phyloP scores from a whole-genome alignment of 148 eudicot species.

The Fallopia convolvulus region DNA sequence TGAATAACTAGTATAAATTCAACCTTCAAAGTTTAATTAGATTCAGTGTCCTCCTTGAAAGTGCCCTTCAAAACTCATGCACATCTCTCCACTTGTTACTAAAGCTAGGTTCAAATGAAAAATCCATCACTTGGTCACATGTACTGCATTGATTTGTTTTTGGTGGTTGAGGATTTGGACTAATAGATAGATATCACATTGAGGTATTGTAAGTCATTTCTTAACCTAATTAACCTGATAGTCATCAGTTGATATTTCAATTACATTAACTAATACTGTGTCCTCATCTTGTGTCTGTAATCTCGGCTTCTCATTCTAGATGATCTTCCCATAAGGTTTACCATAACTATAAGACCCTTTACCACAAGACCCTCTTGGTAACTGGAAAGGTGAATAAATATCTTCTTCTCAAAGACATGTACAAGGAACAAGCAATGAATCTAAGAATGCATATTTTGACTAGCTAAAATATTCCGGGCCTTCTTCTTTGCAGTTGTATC shows the following conservation, averaged over 20 bases:
- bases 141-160: not conserved
- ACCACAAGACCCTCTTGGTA: not conserved
- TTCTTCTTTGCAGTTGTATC: conserved; percentile 43
- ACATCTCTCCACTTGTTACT: not conserved
- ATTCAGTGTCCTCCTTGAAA: not conserved
- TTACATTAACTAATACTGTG: not conserved
- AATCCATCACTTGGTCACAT: not conserved
- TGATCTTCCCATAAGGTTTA: not conserved
- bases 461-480: not conserved
- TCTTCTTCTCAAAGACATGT: not conserved
- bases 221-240: not conserved
- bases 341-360: not conserved
- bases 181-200: not conserved
- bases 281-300: not conserved
- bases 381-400: not conserved
- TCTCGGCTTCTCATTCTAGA: not conserved
- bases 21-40: not conserved
- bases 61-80: not conserved
- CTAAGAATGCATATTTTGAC: not conserved
- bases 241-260: not conserved
- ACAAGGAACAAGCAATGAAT: not conserved
- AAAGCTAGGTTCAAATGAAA: not conserved
- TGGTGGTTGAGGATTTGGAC: not conserved
- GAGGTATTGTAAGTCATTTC: not conserved
- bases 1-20: not conserved